phyloP scores from a whole-genome alignment of 192 early-diverging fungal species.

The Backusella psychrophila region DNA sequence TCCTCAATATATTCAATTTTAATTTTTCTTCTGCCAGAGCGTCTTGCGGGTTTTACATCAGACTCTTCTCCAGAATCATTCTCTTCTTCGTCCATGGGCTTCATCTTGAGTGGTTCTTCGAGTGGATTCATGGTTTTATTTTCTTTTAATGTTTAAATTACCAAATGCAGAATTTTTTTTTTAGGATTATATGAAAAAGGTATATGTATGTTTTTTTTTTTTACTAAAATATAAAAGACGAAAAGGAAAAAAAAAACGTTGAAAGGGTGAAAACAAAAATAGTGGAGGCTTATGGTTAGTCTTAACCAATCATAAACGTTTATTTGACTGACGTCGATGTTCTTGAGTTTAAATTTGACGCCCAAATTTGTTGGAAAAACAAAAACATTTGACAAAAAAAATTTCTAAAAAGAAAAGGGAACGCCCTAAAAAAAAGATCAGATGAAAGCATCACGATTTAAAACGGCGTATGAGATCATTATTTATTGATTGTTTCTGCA shows the following conservation, averaged over 20 bases:
- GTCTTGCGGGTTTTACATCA: slow-evolving; percentile 55
- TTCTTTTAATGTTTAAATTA: slow-evolving; percentile 2
- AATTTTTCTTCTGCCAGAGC: slow-evolving; percentile 86
- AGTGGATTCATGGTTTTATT: not conserved
- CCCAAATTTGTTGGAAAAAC: not conserved
- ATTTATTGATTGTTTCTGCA: too few species aligned
- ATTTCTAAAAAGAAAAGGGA: too few species aligned
- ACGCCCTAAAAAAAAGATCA: not conserved
- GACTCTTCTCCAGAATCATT: slow-evolving; percentile 66
- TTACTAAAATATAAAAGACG: not conserved
- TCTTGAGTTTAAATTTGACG: not conserved
- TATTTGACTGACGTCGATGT: not conserved
- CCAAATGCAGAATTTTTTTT: not conserved
- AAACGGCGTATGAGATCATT: too few species aligned
- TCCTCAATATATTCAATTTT: slow-evolving; percentile 95
- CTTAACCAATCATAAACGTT: not conserved
- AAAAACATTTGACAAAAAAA: not conserved
- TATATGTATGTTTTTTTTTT: not conserved
- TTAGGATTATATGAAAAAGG: not conserved
- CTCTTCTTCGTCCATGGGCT: slow-evolving; percentile 17
- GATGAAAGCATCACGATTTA: not conserved
- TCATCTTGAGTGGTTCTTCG: slow-evolving; percentile 3
- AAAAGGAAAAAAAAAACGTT: not conserved
- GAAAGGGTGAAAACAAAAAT: not conserved
- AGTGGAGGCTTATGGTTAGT: not conserved